A percentile compares a stretch with the other conserved stretches of the same genome.
Evolutionary conservation across 2,329 filamentous ascomycete genomes (phyloP).

Genomic region (Neofusicoccum kwambonambiense): DNA sequence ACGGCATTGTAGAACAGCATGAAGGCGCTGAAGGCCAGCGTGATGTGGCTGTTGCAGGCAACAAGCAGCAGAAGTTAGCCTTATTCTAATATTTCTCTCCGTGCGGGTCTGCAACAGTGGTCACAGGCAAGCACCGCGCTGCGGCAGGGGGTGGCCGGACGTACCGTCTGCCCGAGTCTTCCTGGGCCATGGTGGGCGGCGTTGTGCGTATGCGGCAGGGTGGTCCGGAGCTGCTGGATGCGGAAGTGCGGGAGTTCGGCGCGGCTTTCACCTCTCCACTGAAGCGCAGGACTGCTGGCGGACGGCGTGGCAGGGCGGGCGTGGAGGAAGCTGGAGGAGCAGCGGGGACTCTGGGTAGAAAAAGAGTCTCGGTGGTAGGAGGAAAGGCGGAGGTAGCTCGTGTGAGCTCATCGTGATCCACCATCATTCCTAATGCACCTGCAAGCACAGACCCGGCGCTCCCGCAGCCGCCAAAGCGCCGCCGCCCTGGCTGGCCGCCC

Average conservation of each 20-base stretch:
- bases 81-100: not conserved
- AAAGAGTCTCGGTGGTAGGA: not conserved
- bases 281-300: not conserved
- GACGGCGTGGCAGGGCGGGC: not conserved
- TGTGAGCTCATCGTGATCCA: constrained; percentile 12
- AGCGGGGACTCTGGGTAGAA: not conserved
- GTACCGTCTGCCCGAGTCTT: constrained; percentile 8
- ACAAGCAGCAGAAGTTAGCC: not conserved
- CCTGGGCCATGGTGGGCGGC: constrained; percentile 5
- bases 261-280: constrained; percentile 1
- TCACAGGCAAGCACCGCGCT: not conserved
- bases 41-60: constrained; percentile 19
- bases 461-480: constrained; percentile 4
- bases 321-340: not conserved
- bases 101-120: not conserved
- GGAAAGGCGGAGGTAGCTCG: constrained; percentile 6
- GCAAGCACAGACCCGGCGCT: constrained; percentile 16
- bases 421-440: constrained; percentile 15
- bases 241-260: not conserved
- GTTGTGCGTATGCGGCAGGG: not conserved
- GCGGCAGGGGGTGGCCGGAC: not conserved
- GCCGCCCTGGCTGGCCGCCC: not conserved
- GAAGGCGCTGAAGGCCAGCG: constrained; percentile 19
- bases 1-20: constrained; percentile 27
- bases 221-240: constrained; percentile 11